These are phyloP conservation scores for Apiospora pterosperma DNA, from an alignment of 2,329 filamentous ascomycete genomes.

Conservation along the genomic window DNA sequence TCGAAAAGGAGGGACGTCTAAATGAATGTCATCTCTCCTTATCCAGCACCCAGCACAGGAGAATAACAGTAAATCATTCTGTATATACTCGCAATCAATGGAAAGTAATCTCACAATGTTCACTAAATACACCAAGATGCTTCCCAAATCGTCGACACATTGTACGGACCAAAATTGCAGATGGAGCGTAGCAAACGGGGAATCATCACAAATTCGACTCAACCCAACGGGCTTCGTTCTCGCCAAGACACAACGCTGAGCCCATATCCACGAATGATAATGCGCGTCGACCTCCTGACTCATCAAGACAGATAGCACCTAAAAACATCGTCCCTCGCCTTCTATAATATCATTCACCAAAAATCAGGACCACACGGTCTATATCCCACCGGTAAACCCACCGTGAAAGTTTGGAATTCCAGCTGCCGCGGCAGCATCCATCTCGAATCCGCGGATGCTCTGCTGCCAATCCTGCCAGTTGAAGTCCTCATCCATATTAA, in stretches of 20 bases:
- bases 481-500: slow-evolving; percentile 37
- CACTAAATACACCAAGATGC: neutral
- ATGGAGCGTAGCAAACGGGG: neutral
- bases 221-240: neutral
- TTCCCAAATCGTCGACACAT: neutral
- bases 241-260: neutral
- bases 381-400: neutral
- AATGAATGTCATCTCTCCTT: too few species aligned
- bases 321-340: neutral
- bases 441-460: slow-evolving; percentile 35
- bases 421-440: slow-evolving; percentile 25
- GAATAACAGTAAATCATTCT: neutral
- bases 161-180: neutral
- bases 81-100: neutral
- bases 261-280: neutral
- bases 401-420: slow-evolving; percentile 7
- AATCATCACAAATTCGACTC: neutral
- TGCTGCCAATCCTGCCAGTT: slow-evolving; percentile 49
- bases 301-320: neutral
- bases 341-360: neutral
- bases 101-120: neutral
- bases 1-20: too few species aligned
- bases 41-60: neutral
- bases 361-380: neutral
- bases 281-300: neutral